These are phyloP conservation scores for Chlamydomonas urium DNA, from an alignment of 139 green algal species.

Conservation along the genomic window DNA sequence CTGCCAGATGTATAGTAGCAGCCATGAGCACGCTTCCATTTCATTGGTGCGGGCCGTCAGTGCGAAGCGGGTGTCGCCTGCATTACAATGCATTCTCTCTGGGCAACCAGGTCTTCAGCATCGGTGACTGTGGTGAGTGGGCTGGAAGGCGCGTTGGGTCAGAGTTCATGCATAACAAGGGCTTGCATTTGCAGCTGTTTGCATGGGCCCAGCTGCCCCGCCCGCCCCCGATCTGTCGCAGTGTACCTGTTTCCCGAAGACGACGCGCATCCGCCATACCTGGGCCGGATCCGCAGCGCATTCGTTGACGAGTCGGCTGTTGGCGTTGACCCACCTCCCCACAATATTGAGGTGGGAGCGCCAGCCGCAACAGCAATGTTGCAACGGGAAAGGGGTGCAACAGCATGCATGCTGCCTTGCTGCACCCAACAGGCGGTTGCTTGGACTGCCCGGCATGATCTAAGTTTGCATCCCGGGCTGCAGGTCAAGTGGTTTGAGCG, in stretches of 20 bases:
- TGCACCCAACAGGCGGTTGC: neutral
- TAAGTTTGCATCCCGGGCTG: neutral
- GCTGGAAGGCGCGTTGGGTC: neutral
- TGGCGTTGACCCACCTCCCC: constrained; percentile 26
- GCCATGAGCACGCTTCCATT: no score
- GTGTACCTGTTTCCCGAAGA: constrained; percentile 53
- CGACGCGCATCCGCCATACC: constrained; percentile 43
- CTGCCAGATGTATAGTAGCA: no score
- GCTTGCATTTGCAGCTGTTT: neutral
- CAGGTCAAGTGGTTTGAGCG: constrained; percentile 49
- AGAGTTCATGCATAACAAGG: no score
- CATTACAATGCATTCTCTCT: no score
- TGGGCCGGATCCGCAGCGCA: constrained; percentile 37
- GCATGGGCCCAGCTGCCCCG: neutral
- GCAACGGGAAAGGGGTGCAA: neutral
- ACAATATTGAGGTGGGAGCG: constrained; percentile 46
- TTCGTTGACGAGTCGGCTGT: constrained; percentile 35
- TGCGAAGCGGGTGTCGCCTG: no score
- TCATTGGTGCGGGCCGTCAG: no score
- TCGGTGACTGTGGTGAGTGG: neutral
- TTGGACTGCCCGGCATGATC: neutral
- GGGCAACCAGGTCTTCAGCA: no score
- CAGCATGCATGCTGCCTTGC: neutral
- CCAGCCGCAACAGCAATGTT: neutral
- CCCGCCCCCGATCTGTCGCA: constrained; percentile 14